phyloP scores from a whole-genome alignment of 2,329 filamentous ascomycete species.

The Fusarium zealandicum region DNA sequence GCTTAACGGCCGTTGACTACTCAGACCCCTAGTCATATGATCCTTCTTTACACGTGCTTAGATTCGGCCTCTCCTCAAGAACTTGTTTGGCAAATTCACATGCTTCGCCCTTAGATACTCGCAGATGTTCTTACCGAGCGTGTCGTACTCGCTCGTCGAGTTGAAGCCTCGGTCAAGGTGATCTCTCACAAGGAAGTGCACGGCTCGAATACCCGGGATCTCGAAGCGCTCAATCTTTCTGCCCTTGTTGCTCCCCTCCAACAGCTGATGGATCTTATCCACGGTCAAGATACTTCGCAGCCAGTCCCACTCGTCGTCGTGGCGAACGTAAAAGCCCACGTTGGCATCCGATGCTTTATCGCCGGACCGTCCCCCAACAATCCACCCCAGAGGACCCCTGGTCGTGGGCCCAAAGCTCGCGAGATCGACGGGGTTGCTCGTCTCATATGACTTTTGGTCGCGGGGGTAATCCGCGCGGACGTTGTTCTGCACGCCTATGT shows the following conservation, averaged over 20 bases:
- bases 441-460: slow-evolving; percentile 40
- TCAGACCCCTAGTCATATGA: not conserved
- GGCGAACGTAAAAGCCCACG: slow-evolving; percentile 5
- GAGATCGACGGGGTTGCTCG: slow-evolving; percentile 25
- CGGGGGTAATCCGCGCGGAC: slow-evolving; percentile 32
- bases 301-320: slow-evolving; percentile 4
- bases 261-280: slow-evolving; percentile 1
- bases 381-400: slow-evolving; percentile 38
- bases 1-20: not conserved
- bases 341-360: slow-evolving; percentile 3
- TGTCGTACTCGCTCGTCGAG: slow-evolving; percentile 50
- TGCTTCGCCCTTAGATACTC: slow-evolving; percentile 53
- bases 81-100: slow-evolving; percentile 51
- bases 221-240: slow-evolving; percentile 20
- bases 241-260: slow-evolving; percentile 22
- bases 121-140: slow-evolving; percentile 51
- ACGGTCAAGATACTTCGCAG: not conserved
- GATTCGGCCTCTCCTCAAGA: slow-evolving; percentile 48
- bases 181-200: slow-evolving; percentile 52
- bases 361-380: slow-evolving; percentile 39
- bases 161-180: slow-evolving; percentile 52
- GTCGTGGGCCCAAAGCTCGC: slow-evolving; percentile 34
- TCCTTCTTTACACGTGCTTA: slow-evolving; percentile 7
- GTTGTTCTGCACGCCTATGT: slow-evolving; percentile 31
- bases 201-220: slow-evolving; percentile 29